A percentile compares a stretch with the other conserved stretches of the same genome.
Evolutionary conservation across 2,329 filamentous ascomycete species (phyloP).

Genomic region (Diaporthe nobilis): DNA sequence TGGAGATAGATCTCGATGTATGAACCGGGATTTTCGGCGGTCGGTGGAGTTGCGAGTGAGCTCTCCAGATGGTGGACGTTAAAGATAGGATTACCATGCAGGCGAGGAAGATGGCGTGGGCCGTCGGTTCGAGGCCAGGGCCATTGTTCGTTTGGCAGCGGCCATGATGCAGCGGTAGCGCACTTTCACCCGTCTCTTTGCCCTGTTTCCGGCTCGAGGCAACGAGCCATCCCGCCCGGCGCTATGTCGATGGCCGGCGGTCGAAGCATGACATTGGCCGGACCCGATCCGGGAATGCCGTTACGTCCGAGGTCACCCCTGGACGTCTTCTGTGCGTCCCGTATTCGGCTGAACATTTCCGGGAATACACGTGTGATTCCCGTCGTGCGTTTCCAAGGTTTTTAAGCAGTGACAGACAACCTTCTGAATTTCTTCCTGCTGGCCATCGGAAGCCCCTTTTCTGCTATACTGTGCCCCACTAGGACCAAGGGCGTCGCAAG

Average conservation of each 20-base stretch:
- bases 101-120: background rate
- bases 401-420: background rate
- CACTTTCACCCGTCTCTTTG: too few species aligned
- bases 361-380: background rate
- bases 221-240: background rate
- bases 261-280: background rate
- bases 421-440: background rate
- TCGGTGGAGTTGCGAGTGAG: background rate
- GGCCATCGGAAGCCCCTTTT: background rate
- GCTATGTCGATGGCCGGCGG: background rate
- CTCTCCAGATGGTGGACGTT: background rate
- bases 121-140: background rate
- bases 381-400: background rate
- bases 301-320: background rate
- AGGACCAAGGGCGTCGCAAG: background rate
- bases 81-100: background rate
- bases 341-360: background rate
- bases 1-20: conserved; percentile 6
- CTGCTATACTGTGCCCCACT: background rate
- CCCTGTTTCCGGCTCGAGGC: background rate
- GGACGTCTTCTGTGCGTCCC: background rate
- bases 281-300: background rate
- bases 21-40: background rate
- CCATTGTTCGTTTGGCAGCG: background rate
- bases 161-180: background rate